Conservation (phyloP, 75 land plant genomes). For the Picea sitchensis region DNA sequence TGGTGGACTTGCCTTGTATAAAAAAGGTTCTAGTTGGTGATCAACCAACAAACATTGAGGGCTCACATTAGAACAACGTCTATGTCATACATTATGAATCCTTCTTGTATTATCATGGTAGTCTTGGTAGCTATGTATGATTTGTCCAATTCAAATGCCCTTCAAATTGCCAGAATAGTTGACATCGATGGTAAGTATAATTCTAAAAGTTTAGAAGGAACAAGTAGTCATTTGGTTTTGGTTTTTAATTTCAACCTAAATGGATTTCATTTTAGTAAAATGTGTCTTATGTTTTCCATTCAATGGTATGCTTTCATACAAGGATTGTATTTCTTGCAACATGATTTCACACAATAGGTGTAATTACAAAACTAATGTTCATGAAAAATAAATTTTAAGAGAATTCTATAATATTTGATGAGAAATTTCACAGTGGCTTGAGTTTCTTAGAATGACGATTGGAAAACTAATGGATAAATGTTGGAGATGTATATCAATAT, state of each 20-base stretch:
- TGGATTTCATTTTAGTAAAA: neutral
- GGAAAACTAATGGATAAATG: neutral
- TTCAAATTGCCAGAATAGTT: no score
- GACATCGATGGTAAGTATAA: no score
- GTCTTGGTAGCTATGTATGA: no score
- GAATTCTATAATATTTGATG: neutral
- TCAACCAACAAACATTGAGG: no score
- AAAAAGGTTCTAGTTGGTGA: no score
- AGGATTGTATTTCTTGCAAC: slow-evolving; percentile 5
- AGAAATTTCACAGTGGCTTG: neutral
- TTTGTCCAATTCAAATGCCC: no score
- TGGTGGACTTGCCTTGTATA: no score
- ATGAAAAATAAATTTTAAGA: neutral
- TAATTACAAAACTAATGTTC: slow-evolving; percentile 76
- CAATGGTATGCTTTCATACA: neutral
- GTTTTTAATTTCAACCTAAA: neutral
- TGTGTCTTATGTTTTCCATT: neutral
- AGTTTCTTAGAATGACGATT: neutral
- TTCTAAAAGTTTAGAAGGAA: neutral
- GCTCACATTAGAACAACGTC: no score
- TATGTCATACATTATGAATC: no score
- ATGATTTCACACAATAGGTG: slow-evolving; percentile 91
- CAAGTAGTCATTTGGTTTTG: neutral
- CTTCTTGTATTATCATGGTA: no score
- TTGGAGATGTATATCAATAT: neutral